Evolutionary conservation across 129 eudicot genomes (phyloP).

Genomic region (Helianthus tuberosus): DNA sequence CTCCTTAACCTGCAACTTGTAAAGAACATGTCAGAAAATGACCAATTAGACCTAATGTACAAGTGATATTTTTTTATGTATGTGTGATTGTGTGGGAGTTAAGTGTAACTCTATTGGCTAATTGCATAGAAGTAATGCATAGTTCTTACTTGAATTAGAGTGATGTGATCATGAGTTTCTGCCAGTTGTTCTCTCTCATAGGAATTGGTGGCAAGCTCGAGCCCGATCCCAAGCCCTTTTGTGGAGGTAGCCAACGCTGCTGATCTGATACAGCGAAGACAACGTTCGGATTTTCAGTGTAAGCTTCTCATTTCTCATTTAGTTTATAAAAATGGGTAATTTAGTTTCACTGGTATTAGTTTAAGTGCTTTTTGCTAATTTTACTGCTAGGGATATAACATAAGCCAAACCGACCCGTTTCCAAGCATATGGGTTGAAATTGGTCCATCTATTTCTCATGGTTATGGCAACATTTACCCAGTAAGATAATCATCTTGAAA

Average conservation of each 20-base stretch:
- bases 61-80: too few relatives aligned
- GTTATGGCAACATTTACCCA: neutral
- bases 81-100: neutral
- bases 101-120: neutral
- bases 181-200: constrained; percentile 52
- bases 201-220: constrained; percentile 70
- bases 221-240: constrained; percentile 56
- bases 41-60: too few relatives aligned
- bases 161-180: constrained; percentile 57
- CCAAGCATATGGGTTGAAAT: neutral
- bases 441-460: neutral
- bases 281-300: constrained; percentile 88
- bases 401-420: neutral
- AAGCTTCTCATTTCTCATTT: constrained; percentile 24
- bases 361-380: neutral
- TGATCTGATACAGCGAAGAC: constrained; percentile 82
- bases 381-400: neutral
- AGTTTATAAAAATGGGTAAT: neutral
- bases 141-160: constrained; percentile 18
- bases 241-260: constrained; percentile 86
- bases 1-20: too few relatives aligned
- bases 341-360: neutral
- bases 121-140: neutral
- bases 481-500: neutral
- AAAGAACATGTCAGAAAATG: too few relatives aligned